Evolutionary conservation across 2,329 filamentous ascomycete species (phyloP).

Genomic region (Alternaria hordeiaustralica): DNA sequence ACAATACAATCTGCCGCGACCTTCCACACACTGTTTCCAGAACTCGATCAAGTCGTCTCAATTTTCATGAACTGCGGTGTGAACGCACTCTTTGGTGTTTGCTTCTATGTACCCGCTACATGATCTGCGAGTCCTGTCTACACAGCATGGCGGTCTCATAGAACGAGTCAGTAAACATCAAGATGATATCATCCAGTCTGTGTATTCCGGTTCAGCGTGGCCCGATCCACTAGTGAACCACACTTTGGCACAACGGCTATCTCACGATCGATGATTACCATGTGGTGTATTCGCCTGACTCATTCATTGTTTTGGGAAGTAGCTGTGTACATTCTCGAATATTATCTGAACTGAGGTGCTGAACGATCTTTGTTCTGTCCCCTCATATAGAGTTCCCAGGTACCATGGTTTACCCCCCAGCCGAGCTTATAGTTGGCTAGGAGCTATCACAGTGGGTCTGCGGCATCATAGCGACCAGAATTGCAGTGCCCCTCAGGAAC

Average conservation of each 20-base stretch:
- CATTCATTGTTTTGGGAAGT: neutral
- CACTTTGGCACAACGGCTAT: neutral
- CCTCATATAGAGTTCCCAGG: neutral
- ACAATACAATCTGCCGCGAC: neutral
- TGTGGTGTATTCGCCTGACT: neutral
- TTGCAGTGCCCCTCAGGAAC: neutral
- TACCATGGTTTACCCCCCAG: neutral
- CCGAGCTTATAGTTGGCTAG: neutral
- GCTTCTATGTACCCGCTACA: neutral
- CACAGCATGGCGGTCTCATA: neutral
- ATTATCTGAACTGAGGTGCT: neutral
- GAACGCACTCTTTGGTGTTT: neutral
- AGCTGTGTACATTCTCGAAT: neutral
- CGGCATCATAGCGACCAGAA: constrained; percentile 15
- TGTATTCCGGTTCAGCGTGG: neutral
- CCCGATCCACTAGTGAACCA: constrained; percentile 6
- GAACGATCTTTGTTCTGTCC: neutral
- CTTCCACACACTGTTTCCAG: neutral
- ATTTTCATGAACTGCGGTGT: neutral
- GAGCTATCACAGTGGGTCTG: neutral
- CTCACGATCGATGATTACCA: neutral
- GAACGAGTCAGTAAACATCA: neutral
- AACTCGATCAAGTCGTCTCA: neutral
- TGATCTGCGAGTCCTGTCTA: neutral
- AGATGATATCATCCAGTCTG: neutral